A percentile compares a stretch with the other conserved stretches of the same genome.
Evolutionary conservation across 768 basidiomycete genomes (phyloP).

Genomic region (Mycena chlorophos): DNA sequence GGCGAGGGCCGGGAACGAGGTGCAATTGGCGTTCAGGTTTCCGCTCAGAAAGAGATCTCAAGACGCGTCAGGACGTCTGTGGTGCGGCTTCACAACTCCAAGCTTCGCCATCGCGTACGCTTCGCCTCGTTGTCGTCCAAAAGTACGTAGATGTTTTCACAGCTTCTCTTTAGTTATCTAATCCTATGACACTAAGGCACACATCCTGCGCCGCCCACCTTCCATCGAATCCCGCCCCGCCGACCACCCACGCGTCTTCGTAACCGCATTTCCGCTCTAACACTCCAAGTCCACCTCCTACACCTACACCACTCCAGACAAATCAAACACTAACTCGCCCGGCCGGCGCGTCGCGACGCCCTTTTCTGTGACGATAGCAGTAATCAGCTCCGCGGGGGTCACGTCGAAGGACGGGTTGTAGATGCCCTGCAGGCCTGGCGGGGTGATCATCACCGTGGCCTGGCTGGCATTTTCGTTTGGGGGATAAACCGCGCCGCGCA

Average conservation of each 20-base stretch:
- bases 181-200: constrained; percentile 10
- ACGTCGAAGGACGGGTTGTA: constrained; percentile 98
- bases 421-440: constrained; percentile 57
- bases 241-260: constrained; percentile 13
- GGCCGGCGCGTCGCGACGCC: constrained; percentile 76
- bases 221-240: constrained; percentile 12
- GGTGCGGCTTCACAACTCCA: constrained; percentile 82
- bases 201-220: constrained; percentile 22
- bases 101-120: constrained; percentile 81
- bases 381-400: constrained; percentile 90
- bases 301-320: constrained; percentile 49
- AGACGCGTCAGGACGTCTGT: constrained; percentile 55
- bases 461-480: constrained; percentile 55
- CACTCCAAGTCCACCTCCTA: no score
- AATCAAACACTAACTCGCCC: constrained; percentile 36
- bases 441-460: constrained; percentile 83
- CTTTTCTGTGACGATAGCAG: constrained; percentile 94
- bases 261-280: constrained; percentile 17
- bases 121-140: constrained; percentile 36
- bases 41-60: background rate
- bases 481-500: constrained; percentile 78
- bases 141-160: constrained; percentile 39
- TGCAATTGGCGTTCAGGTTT: constrained; percentile 1
- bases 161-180: background rate
- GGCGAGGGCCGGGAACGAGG: constrained; percentile 25